These are phyloP conservation scores for Aspergillus diversus DNA, from an alignment of 495 filamentous ascomycete species.

Conservation along the genomic window DNA sequence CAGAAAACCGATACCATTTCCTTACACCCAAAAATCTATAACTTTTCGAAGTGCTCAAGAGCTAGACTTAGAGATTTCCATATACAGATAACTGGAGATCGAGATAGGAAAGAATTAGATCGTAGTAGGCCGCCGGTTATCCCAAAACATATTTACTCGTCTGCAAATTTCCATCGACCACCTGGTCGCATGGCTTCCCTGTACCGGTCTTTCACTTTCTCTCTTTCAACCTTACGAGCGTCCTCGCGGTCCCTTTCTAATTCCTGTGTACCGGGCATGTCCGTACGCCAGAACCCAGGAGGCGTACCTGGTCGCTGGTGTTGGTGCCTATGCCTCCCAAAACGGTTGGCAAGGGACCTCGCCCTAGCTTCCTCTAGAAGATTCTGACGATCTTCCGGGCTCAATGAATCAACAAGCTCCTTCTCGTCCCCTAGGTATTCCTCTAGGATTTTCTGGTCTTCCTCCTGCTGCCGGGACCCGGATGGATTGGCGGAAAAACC, in stretches of 20 bases:
- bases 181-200: conserved; percentile 77
- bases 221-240: conserved; percentile 58
- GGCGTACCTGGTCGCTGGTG: conserved; percentile 72
- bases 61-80: too few species aligned
- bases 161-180: conserved; percentile 77
- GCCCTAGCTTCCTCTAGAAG: conserved; percentile 70
- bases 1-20: too few species aligned
- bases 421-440: conserved; percentile 67
- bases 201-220: conserved; percentile 72
- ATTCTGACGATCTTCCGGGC: conserved; percentile 52
- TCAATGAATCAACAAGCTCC: conserved; percentile 46
- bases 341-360: conserved; percentile 66
- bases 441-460: conserved; percentile 62
- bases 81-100: too few species aligned
- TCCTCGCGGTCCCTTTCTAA: conserved; percentile 61
- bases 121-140: background rate
- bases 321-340: conserved; percentile 76
- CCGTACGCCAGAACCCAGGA: conserved; percentile 86
- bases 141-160: conserved; percentile 57
- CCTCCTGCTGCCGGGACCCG: conserved; percentile 25
- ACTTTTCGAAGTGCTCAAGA: too few species aligned
- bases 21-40: too few species aligned
- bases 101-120: too few species aligned
- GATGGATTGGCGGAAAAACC: conserved; percentile 28
- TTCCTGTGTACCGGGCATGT: conserved; percentile 87